Evolutionary conservation across 208 protist species (phyloP).

Genomic region (Crithidia expoeki): DNA sequence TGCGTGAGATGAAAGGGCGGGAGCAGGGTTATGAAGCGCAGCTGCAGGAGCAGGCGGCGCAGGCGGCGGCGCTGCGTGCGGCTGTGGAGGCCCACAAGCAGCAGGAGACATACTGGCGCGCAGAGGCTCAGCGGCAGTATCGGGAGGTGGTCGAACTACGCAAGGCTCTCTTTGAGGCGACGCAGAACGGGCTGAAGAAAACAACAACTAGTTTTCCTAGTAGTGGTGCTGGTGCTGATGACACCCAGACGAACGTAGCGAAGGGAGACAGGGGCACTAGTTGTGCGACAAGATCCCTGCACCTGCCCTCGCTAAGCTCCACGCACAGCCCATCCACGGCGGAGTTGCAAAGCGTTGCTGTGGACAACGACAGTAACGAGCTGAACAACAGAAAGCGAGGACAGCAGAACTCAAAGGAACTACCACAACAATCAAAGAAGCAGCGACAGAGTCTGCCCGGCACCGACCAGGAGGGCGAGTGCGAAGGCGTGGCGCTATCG

Average conservation of each 20-base stretch:
- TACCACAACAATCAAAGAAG: background rate
- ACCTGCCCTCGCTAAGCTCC: conserved; percentile 3
- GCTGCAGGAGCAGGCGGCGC: conserved; percentile 10
- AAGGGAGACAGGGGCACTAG: background rate
- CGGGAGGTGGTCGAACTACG: conserved; percentile 21
- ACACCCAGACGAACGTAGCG: too few species aligned
- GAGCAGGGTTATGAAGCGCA: conserved; percentile 23
- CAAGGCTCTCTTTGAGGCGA: conserved; percentile 16
- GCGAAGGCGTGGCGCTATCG: background rate
- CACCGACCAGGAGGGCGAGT: background rate
- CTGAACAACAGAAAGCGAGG: background rate
- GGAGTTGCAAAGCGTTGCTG: background rate
- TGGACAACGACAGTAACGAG: background rate
- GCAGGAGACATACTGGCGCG: conserved; percentile 21
- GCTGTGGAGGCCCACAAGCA: conserved; percentile 13
- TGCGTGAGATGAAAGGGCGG: conserved; percentile 27
- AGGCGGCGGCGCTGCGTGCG: conserved; percentile 15
- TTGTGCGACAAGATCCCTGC: background rate
- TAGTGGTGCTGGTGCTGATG: background rate
- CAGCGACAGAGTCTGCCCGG: background rate
- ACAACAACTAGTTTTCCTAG: background rate
- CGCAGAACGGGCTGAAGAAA: conserved; percentile 1
- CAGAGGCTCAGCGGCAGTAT: conserved; percentile 17
- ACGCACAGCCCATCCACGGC: background rate
- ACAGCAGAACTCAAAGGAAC: background rate